Evolutionary conservation across 352 stramenopile species (phyloP), one percentile per base, ranked within the genome.

Genomic region (Pythium rishiriense): DNA sequence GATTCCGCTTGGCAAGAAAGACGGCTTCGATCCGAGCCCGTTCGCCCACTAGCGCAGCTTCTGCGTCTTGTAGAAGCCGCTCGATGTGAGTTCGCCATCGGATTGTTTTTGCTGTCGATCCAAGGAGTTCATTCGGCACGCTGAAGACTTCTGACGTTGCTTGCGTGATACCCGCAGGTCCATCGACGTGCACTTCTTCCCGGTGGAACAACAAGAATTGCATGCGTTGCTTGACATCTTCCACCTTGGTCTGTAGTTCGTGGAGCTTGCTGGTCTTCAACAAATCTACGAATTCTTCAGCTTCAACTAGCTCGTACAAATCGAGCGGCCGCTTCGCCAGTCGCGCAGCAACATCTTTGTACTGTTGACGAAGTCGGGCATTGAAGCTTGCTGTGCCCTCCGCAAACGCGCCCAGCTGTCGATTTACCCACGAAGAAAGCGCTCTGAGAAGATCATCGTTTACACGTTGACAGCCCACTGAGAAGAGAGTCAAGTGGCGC

Each of bases 221-320:
- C 21, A 93, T 68, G 4, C 82, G 71, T 11, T 85, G 66, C 41
- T 94, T 87, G 56, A 92, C 78, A 4, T 61, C 48, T 14, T 75
- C 60, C 0, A 78, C 70, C 37, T 69, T 77, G 3, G 74, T 49
- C 58, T 91, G 69, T 4, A 92, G 64, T n/a, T 86, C 73, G 17
- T 60, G 29, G 0, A 94, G 41, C 22, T 77, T 78, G 4, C 46
- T 56, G 1, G 56, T 52, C 24, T 90, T 89, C 0, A 94, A 64
- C 4, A 51, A 65, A 15, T 74, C 52, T 0, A 88, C 64, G 62
- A 90, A 94, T 3, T 41, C 68, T 52, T 94, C 85, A 0, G 75
- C 58, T 42, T 91, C 81, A 1, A 92, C 79, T 1, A 94, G 72
- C 26, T 94, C 85, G 42, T 92, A 84, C 25, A 92, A 68, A 64